Evolutionary conservation across 805 yeast genomes (phyloP), one percentile per base, ranked within the genome.

Genomic region (Kuraishia hungarica): DNA sequence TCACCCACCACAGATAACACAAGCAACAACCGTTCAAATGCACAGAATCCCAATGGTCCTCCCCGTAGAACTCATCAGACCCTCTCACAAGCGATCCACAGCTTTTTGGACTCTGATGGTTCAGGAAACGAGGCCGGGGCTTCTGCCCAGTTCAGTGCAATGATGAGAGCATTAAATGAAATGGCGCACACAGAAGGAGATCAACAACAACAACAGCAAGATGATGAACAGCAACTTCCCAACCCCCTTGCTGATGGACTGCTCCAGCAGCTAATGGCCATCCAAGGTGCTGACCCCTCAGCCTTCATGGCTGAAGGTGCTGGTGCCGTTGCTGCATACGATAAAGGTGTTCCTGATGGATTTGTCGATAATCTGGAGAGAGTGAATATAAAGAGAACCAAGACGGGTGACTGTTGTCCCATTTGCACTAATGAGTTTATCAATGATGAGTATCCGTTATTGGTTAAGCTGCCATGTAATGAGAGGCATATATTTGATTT

Each of bases 291-390:
- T 6, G 26, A 47, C 3, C 50, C 26, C 4, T 21, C 26, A n/a
- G 50, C 23, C 5, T 21, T 47, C 23, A 5, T 23, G 50, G 22
- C 26, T 11, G 26, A 47, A 15, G n/a, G n/a, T n/a, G 50, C 43
- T 13, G 43, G 43, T 7, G 43, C 22, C 8, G 5, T 23, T 15
- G 50, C 26, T n/a, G 26, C 50, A 6, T 47, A 47, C 53, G 43
- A 11, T 22, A 69, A 69, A 54, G 93, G 94, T 0, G 87, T 89
- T 3, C 72, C 83, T 11, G 87, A 87, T 58, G 78, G 77, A 49
- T 89, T 81, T 62, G 70, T 93, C 5, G 97, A 91, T 64, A 73
- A 86, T 0, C 74, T 92, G 53, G 96, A 90, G 26, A 70, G 98
- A 56, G 83, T 92, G 0, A 53, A 61, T 22, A 72, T 81, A 1